These are phyloP conservation scores for Stemphylium beticola DNA, from an alignment of 2,329 filamentous ascomycete species.

Conservation along the genomic window DNA sequence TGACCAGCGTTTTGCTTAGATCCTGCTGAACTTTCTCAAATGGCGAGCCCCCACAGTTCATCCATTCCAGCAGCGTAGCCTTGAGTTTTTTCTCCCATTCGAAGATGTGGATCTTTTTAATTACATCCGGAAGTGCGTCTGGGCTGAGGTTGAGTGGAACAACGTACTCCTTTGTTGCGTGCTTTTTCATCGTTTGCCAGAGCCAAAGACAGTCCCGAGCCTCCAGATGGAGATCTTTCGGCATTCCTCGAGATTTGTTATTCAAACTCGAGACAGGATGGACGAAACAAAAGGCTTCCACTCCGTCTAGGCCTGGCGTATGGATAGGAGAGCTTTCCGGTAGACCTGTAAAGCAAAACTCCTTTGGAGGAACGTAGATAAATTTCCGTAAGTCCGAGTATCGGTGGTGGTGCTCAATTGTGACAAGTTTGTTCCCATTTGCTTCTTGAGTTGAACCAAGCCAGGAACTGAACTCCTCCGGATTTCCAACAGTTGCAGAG, in stretches of 20 bases:
- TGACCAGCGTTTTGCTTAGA: conserved; percentile 31
- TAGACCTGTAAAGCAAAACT: conserved; percentile 6
- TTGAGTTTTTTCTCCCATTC: conserved; percentile 70
- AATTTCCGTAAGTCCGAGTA: conserved; percentile 82
- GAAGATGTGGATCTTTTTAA: conserved; percentile 70
- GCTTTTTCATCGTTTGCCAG: conserved; percentile 68
- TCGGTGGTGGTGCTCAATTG: conserved; percentile 70
- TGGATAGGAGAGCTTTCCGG: conserved; percentile 50
- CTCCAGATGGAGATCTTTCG: conserved; percentile 72
- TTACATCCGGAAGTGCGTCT: conserved; percentile 58
- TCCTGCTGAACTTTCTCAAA: conserved; percentile 60
- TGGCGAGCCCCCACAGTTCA: conserved; percentile 61
- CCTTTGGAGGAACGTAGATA: conserved; percentile 61
- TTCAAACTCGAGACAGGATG: conserved; percentile 71
- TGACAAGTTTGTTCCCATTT: conserved; percentile 68
- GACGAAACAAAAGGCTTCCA: conserved; percentile 62
- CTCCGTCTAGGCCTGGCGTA: conserved; percentile 59
- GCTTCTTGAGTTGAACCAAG: conserved; percentile 67
- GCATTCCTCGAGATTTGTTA: conserved; percentile 66
- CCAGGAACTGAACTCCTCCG: conserved; percentile 72
- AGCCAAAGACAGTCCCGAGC: conserved; percentile 72
- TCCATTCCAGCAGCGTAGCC: conserved; percentile 63
- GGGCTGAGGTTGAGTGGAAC: conserved; percentile 59
- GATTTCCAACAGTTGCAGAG: conserved; percentile 81
- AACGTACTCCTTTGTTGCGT: conserved; percentile 59